phyloP scores from a whole-genome alignment of 345 rosid species.

The Psidium friedrichsthalianum region DNA sequence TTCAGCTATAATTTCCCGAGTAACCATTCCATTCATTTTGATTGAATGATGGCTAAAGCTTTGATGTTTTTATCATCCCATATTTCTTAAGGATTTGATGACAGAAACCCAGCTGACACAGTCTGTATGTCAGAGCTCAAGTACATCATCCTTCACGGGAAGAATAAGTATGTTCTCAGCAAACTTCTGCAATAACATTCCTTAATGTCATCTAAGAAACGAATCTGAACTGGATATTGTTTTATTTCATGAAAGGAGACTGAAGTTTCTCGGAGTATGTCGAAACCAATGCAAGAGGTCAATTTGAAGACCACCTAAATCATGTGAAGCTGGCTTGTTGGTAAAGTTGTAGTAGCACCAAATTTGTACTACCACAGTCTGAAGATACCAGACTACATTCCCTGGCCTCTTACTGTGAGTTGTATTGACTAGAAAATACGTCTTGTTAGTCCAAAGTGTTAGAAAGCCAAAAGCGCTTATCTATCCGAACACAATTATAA shows the following conservation, averaged over 20 bases:
- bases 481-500: neutral
- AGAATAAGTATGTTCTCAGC: conserved; percentile 5
- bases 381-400: neutral
- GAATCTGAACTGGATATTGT: neutral
- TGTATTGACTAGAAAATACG: neutral
- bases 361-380: neutral
- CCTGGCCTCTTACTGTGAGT: neutral
- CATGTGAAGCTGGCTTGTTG: neutral
- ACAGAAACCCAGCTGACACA: conserved; percentile 14
- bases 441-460: neutral
- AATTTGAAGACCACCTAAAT: neutral
- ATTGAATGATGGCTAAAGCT: neutral
- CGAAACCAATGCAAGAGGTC: neutral
- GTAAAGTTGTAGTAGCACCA: neutral
- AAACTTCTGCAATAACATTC: neutral
- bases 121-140: conserved; percentile 25
- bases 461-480: neutral
- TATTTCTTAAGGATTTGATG: conserved; percentile 26
- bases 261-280: neutral
- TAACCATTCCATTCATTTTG: neutral
- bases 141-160: conserved; percentile 14
- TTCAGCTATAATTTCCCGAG: neutral
- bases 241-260: neutral
- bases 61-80: neutral
- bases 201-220: neutral